Percentiles rank a stretch among this genome's conserved stretches.
Conservation (phyloP, 495 filamentous ascomycete genomes). For the Daldinia caldariorum region DNA sequence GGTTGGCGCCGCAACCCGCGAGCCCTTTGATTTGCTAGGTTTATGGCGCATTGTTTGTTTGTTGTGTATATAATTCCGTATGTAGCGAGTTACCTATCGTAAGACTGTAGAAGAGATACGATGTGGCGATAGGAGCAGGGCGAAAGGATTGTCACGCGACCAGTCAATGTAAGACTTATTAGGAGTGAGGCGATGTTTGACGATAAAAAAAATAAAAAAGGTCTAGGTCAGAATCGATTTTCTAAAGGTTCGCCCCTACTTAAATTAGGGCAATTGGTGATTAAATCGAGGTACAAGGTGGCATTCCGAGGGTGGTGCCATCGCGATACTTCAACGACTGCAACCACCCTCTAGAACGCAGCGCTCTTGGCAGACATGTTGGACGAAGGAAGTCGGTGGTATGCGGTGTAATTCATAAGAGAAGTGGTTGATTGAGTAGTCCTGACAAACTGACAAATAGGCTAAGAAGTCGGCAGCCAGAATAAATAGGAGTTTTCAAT, state of each 20-base stretch:
- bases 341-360: slow-evolving; percentile 63
- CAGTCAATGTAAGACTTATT: slow-evolving; percentile 21
- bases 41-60: slow-evolving; percentile 54
- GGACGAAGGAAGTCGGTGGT: slow-evolving; percentile 34
- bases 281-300: slow-evolving; percentile 27
- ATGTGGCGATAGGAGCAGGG: slow-evolving; percentile 8
- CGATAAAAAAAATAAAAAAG: background rate
- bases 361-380: slow-evolving; percentile 55
- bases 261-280: slow-evolving; percentile 35
- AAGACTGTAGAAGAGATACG: background rate
- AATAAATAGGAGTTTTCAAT: slow-evolving; percentile 28
- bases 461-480: slow-evolving; percentile 33
- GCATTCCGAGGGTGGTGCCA: slow-evolving; percentile 62
- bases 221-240: slow-evolving; percentile 1
- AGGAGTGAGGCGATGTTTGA: slow-evolving; percentile 6
- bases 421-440: background rate
- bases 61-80: slow-evolving; percentile 14
- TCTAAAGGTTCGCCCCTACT: slow-evolving; percentile 14
- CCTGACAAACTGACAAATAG: slow-evolving; percentile 38
- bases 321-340: slow-evolving; percentile 55
- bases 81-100: background rate
- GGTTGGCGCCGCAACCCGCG: slow-evolving; percentile 41
- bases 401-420: slow-evolving; percentile 33
- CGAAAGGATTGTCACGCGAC: slow-evolving; percentile 37
- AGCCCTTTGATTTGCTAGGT: slow-evolving; percentile 43